Conservation (phyloP, 1,284 basidiomycete genomes). For the Inonotus hispidus region DNA sequence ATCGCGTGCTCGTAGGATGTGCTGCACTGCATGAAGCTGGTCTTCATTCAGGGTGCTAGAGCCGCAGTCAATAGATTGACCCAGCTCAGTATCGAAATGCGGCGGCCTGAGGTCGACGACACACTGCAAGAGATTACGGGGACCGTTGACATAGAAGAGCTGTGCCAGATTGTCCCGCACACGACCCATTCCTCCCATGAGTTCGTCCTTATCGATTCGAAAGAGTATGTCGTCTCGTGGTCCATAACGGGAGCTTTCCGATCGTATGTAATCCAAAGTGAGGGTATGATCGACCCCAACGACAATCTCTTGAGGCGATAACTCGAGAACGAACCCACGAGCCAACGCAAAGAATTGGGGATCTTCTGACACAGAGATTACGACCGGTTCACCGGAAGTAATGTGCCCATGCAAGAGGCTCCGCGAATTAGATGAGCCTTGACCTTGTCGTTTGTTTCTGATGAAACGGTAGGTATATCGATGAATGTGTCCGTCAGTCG, state of each 20-base stretch:
- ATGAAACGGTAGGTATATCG: constrained; percentile 62
- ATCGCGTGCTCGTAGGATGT: constrained; percentile 77
- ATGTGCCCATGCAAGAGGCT: constrained; percentile 76
- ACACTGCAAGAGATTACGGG: constrained; percentile 57
- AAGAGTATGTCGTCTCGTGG: constrained; percentile 46
- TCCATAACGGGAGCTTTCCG: constrained; percentile 12
- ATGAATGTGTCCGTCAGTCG: constrained; percentile 41
- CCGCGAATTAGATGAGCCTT: constrained; percentile 16
- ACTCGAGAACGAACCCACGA: constrained; percentile 76
- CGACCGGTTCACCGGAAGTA: constrained; percentile 74
- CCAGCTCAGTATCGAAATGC: constrained; percentile 42
- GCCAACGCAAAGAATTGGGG: constrained; percentile 80
- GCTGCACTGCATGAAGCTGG: constrained; percentile 70
- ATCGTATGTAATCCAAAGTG: constrained; percentile 43
- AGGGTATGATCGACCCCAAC: constrained; percentile 81
- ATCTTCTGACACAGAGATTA: constrained; percentile 67
- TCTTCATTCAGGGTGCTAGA: constrained; percentile 57
- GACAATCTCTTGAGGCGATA: constrained; percentile 60
- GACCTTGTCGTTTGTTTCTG: constrained; percentile 29
- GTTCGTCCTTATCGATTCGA: constrained; percentile 92
- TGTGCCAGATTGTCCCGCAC: constrained; percentile 89
- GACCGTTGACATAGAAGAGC: constrained; percentile 78
- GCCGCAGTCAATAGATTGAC: neutral
- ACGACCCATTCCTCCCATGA: constrained; percentile 80
- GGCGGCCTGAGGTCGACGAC: constrained; percentile 82